Conservation (phyloP, 1,284 basidiomycete species). For the Cryptococcus sp. region DNA sequence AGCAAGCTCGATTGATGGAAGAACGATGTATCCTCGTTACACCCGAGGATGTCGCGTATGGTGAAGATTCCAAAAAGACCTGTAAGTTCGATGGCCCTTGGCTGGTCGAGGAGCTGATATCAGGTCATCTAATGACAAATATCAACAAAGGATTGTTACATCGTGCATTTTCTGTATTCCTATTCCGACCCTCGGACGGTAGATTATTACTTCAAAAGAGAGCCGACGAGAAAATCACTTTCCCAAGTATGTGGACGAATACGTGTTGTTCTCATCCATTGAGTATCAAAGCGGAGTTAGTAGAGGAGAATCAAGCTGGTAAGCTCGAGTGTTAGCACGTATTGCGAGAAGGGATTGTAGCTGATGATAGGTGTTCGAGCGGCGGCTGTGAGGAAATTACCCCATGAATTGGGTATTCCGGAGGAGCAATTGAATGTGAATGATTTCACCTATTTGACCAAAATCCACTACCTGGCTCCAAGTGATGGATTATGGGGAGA, state of each 20-base stretch:
- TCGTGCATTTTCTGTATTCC: slow-evolving; percentile 95
- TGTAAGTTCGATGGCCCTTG: slow-evolving; percentile 56
- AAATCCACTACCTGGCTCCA: slow-evolving; percentile 96
- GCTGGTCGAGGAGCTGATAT: background rate
- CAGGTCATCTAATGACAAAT: slow-evolving; percentile 97
- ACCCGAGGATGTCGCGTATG: slow-evolving; percentile 79
- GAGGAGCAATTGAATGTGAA: slow-evolving; percentile 63
- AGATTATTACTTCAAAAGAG: slow-evolving; percentile 93
- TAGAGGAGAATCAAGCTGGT: slow-evolving; percentile 70
- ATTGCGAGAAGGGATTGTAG: too few species aligned
- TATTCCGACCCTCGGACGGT: slow-evolving; percentile 91
- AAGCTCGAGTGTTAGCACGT: slow-evolving; percentile 6
- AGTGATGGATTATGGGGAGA: slow-evolving; percentile 94
- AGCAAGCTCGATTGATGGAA: slow-evolving; percentile 78
- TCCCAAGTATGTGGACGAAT: slow-evolving; percentile 99
- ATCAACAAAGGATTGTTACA: slow-evolving; percentile 93
- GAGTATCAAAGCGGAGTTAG: slow-evolving; percentile 69
- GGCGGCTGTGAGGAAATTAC: slow-evolving; percentile 90
- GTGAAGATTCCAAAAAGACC: slow-evolving; percentile 94
- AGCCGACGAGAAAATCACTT: slow-evolving; percentile 97
- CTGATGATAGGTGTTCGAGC: slow-evolving; percentile 61
- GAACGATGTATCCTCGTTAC: slow-evolving; percentile 95
- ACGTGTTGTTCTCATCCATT: slow-evolving; percentile 98
- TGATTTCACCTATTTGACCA: slow-evolving; percentile 88
- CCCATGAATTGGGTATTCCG: slow-evolving; percentile 95